Conservation (phyloP, 2,329 filamentous ascomycete genomes). For the Nemania serpens region DNA sequence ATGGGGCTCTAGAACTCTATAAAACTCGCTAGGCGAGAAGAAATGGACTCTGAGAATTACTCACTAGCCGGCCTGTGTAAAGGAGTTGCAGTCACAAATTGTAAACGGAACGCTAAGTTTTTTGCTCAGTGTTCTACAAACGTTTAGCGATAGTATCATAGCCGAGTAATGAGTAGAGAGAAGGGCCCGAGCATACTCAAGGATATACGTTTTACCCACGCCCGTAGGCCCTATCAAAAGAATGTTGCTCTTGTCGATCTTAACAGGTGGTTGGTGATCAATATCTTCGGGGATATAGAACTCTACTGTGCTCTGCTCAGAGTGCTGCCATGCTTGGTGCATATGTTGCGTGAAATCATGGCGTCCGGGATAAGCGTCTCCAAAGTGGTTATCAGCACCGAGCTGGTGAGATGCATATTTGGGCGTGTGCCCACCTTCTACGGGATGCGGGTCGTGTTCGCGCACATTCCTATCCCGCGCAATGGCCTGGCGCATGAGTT, state of each 20-base stretch:
- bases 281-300: constrained; percentile 57
- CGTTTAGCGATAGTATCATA: constrained; percentile 1
- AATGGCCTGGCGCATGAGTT: constrained; percentile 71
- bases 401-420: constrained; percentile 30
- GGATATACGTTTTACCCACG: constrained; percentile 94
- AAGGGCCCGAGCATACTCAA: constrained; percentile 56
- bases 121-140: constrained; percentile 79
- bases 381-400: constrained; percentile 43
- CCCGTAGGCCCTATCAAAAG: constrained; percentile 89
- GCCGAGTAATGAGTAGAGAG: constrained; percentile 3
- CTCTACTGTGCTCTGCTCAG: constrained; percentile 46
- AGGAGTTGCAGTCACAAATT: constrained; percentile 93
- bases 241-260: constrained; percentile 95
- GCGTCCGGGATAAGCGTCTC: constrained; percentile 63
- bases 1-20: too few relatives aligned
- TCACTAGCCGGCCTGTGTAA: constrained; percentile 88
- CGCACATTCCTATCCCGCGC: constrained; percentile 67
- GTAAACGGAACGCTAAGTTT: constrained; percentile 94
- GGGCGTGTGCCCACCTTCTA: constrained; percentile 67
- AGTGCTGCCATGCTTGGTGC: constrained; percentile 44
- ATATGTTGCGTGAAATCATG: constrained; percentile 52
- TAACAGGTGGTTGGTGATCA: constrained; percentile 56
- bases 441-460: constrained; percentile 68
- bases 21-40: too few relatives aligned
- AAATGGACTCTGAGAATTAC: too few relatives aligned